Conservation (phyloP, 1,284 basidiomycete genomes). For the Austropuccinia psidii region DNA sequence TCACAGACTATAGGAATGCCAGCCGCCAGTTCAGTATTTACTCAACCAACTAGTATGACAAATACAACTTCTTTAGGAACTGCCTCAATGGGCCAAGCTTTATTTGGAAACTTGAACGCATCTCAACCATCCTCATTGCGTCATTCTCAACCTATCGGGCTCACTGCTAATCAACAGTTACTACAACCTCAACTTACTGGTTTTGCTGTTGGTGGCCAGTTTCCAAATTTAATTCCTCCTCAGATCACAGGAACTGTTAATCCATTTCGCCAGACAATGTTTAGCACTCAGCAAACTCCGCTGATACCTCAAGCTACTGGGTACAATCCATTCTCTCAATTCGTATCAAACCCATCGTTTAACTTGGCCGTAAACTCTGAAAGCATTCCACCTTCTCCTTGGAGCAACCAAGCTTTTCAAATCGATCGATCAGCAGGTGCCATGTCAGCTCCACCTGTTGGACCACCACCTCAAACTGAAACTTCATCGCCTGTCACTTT, state of each 20-base stretch:
- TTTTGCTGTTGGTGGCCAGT: constrained; percentile 52
- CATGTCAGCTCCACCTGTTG: constrained; percentile 43
- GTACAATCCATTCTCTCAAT: constrained; percentile 40
- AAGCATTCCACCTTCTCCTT: constrained; percentile 40
- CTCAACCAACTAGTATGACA: constrained; percentile 48
- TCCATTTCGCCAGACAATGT: constrained; percentile 47
- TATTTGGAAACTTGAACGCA: constrained; percentile 52
- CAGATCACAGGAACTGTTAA: constrained; percentile 64
- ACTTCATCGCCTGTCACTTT: constrained; percentile 40
- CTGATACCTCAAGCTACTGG: constrained; percentile 41
- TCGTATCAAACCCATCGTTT: constrained; percentile 45
- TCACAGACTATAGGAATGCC: neutral
- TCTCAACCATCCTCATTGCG: constrained; percentile 49
- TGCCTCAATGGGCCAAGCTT: constrained; percentile 56
- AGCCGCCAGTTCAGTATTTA: constrained; percentile 40
- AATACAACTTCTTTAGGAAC: constrained; percentile 52
- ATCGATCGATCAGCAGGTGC: constrained; percentile 45
- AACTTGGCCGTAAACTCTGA: constrained; percentile 24
- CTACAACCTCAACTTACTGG: constrained; percentile 47
- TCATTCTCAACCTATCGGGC: constrained; percentile 45
- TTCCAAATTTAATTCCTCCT: constrained; percentile 54
- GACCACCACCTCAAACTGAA: constrained; percentile 38
- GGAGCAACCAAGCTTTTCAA: constrained; percentile 40
- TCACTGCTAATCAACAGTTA: no score
- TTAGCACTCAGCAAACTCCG: constrained; percentile 57